These are phyloP conservation scores for Hyphopichia fennica DNA, from an alignment of 1,139 yeast species.

Conservation along the genomic window DNA sequence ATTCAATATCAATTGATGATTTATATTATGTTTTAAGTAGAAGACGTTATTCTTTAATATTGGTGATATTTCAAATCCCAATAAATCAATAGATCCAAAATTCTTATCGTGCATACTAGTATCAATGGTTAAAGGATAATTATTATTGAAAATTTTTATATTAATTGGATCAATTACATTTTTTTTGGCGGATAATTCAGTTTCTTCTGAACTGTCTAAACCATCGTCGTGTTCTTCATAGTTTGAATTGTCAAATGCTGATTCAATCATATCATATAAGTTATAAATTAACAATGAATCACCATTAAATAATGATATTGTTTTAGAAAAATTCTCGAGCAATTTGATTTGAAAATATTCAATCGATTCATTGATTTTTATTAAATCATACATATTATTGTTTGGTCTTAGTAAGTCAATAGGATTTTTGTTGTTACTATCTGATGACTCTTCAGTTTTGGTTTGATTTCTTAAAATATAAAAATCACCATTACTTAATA, in stretches of 20 bases:
- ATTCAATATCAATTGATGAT: slow-evolving; percentile 36
- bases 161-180: slow-evolving; percentile 24
- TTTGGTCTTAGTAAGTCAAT: slow-evolving; percentile 15
- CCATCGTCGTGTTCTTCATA: slow-evolving; percentile 21
- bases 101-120: neutral
- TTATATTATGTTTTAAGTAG: slow-evolving; percentile 25
- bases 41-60: slow-evolving; percentile 19
- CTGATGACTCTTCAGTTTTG: neutral
- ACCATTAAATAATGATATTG: slow-evolving; percentile 31
- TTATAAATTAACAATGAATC: slow-evolving; percentile 30
- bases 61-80: slow-evolving; percentile 34
- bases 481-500: slow-evolving; percentile 39
- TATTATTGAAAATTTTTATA: slow-evolving; percentile 23
- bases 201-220: slow-evolving; percentile 19
- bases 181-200: slow-evolving; percentile 2
- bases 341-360: slow-evolving; percentile 32
- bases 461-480: slow-evolving; percentile 35
- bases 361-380: slow-evolving; percentile 28
- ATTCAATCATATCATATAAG: slow-evolving; percentile 28
- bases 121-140: slow-evolving; percentile 28
- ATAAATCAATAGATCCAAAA: slow-evolving; percentile 22
- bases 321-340: slow-evolving; percentile 13
- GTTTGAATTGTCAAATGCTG: slow-evolving; percentile 19
- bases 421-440: slow-evolving; percentile 9
- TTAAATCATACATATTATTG: slow-evolving; percentile 39